Evolutionary conservation across 257 asterid genomes (phyloP).

Genomic region (Solanum sparsipilum): DNA sequence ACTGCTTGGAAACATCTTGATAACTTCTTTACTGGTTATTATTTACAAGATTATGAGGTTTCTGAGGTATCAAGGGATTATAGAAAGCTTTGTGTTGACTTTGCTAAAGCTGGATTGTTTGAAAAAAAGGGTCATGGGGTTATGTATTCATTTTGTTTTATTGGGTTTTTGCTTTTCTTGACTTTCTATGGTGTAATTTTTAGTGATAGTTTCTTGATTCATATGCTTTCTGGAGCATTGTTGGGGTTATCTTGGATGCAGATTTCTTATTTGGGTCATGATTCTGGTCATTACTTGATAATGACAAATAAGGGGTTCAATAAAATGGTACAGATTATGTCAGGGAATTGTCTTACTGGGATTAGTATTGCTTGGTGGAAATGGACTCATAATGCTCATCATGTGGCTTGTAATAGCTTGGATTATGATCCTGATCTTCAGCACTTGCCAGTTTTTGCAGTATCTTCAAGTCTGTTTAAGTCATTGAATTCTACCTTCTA

Average conservation of each 20-base stretch:
- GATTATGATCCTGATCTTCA: slow-evolving; percentile 91
- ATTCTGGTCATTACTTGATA: slow-evolving; percentile 79
- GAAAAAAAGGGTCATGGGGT: slow-evolving; percentile 39
- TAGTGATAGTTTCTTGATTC: slow-evolving; percentile 16
- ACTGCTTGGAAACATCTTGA: slow-evolving; percentile 37
- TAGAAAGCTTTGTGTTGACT: slow-evolving; percentile 17
- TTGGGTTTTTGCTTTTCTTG: slow-evolving; percentile 4
- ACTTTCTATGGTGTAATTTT: slow-evolving; percentile 23
- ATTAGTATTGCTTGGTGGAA: slow-evolving; percentile 99
- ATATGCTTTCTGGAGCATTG: slow-evolving; percentile 22
- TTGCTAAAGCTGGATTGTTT: slow-evolving; percentile 28
- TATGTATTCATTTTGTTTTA: slow-evolving; percentile 9
- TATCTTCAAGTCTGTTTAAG: slow-evolving; percentile 38
- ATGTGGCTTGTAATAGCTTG: slow-evolving; percentile 68
- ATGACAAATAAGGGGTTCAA: slow-evolving; percentile 44
- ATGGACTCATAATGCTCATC: slow-evolving; percentile 95
- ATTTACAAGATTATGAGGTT: slow-evolving; percentile 25
- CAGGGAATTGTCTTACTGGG: slow-evolving; percentile 84
- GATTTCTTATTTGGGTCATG: slow-evolving; percentile 73
- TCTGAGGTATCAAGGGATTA: slow-evolving; percentile 41
- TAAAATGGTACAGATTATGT: slow-evolving; percentile 46
- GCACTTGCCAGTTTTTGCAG: slow-evolving; percentile 80
- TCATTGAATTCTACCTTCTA: slow-evolving; percentile 51
- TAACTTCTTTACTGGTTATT: slow-evolving; percentile 24
- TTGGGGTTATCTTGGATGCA: slow-evolving; percentile 36